Conservation (phyloP, 306 rosid genomes). For the Dryas octopetala region DNA sequence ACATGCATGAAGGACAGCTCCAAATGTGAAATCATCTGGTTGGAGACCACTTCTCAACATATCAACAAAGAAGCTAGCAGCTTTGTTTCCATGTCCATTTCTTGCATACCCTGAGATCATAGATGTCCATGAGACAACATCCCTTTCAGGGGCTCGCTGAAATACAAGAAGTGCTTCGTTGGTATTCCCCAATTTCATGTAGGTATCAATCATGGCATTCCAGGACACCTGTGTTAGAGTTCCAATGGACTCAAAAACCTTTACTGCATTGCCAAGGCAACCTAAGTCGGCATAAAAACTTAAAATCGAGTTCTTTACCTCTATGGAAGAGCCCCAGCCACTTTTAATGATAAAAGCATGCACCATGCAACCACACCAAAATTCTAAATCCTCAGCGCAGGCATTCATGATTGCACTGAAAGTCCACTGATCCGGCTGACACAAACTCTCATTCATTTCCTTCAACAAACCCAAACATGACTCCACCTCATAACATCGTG, state of each 20-base stretch:
- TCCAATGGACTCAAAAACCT: conserved; percentile 47
- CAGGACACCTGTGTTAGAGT: conserved; percentile 62
- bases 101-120: conserved; percentile 68
- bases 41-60: conserved; percentile 49
- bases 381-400: conserved; percentile 47
- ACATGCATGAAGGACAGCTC: conserved; percentile 78
- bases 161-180: conserved; percentile 57
- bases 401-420: conserved; percentile 65
- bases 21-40: conserved; percentile 67
- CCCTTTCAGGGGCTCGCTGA: conserved; percentile 57
- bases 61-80: conserved; percentile 52
- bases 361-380: conserved; percentile 50
- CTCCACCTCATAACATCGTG: conserved; percentile 53
- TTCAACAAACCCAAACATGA: conserved; percentile 53
- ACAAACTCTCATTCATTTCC: conserved; percentile 51
- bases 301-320: conserved; percentile 64
- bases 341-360: conserved; percentile 61
- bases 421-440: conserved; percentile 72
- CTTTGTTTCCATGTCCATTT: conserved; percentile 67
- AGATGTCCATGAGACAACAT: conserved; percentile 79
- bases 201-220: conserved; percentile 75
- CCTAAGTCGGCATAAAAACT: conserved; percentile 68
- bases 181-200: conserved; percentile 72
- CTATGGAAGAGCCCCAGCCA: conserved; percentile 66
- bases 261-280: conserved; percentile 45